Percentiles rank a stretch among this genome's conserved stretches.
These are phyloP conservation scores for Ilyonectria sp. DNA, from an alignment of 2,329 filamentous ascomycete species.

Conservation along the genomic window DNA sequence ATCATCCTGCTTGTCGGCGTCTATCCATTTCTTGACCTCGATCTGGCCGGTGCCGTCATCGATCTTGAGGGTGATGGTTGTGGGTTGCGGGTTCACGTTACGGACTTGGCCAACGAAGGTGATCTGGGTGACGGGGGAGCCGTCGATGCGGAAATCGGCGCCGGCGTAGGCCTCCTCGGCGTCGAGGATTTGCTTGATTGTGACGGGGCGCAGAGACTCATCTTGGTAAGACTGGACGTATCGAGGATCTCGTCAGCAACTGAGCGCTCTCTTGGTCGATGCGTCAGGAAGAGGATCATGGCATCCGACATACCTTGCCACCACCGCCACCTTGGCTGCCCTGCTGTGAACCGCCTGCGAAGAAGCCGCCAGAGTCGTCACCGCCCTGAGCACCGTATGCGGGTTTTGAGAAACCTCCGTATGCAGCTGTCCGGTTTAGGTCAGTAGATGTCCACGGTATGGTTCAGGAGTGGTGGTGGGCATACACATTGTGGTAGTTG, in stretches of 20 bases:
- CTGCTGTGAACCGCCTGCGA: conserved; percentile 71
- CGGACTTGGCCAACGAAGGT: conserved; percentile 94
- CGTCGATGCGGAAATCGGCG: conserved; percentile 88
- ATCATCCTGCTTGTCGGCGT: conserved; percentile 70
- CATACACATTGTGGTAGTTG: conserved; percentile 54
- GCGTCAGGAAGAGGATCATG: background rate
- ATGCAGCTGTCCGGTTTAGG: conserved; percentile 59
- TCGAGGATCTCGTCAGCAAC: conserved; percentile 31
- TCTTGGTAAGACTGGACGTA: conserved; percentile 73
- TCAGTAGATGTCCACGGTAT: conserved; percentile 16
- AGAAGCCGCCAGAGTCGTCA: conserved; percentile 75
- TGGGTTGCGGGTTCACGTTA: conserved; percentile 86
- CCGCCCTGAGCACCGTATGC: conserved; percentile 69
- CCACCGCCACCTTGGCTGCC: conserved; percentile 66
- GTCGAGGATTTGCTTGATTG: conserved; percentile 93
- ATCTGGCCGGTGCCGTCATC: conserved; percentile 95
- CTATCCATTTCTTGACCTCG: conserved; percentile 91
- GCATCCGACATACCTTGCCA: conserved; percentile 57
- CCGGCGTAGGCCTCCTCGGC: conserved; percentile 81
- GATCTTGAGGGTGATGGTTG: conserved; percentile 92
- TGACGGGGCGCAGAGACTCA: conserved; percentile 92
- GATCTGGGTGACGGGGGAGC: conserved; percentile 76
- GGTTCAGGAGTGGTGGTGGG: background rate
- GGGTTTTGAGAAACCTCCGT: conserved; percentile 63
- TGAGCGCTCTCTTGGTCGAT: background rate